Evolutionary conservation across 2,329 filamentous ascomycete genomes (phyloP), one percentile per base, ranked within the genome.

Genomic region (Pseudovirgaria hyperparasitica): DNA sequence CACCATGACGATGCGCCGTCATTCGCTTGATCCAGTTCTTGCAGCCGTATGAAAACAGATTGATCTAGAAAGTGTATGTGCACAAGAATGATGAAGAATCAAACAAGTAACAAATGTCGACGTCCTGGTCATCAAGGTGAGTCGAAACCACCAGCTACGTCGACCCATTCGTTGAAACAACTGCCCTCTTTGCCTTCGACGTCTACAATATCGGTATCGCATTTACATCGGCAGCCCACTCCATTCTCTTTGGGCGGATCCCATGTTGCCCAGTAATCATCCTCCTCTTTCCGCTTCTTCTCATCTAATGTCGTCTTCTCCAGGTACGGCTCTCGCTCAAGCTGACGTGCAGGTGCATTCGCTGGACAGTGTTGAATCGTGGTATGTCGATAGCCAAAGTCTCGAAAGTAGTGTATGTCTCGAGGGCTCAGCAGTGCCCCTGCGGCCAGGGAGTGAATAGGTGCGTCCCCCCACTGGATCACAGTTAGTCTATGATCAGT

Each of bases 361-460:
- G 86, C 85, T 2, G 90, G 90, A 47, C 90, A 98, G 57, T 98
- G 90, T 58, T 96, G 87, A 48, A 98, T 98, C 4, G 90, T 98
- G 5, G 90, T 98, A 58, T 98, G 90, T 48, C 90, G 74, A 61
- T 98, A 98, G 29, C 90, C 90, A 58, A 96, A 87, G 54, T 98
- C 90, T 43, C 90, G 84, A 76, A 98, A 98, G 62, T 98, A 98
- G 58, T 98, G 90, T 34, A 98, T 82, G 47, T 98, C 85, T 29
- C 67, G 65, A 24, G 81, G 75, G 3, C 73, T 68, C 17, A 98
- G 69, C 10, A 98, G 74, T 18, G 79, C 81, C 41, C 90, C 90
- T 15, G 90, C 87, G 16, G 90, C 90, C 27, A 98, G 78, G 19
- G 90, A 98, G 61, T 98, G 90, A 43, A 98, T 94, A 9, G 90